Conservation (phyloP, 306 rosid genomes). For the Sphenostylis stenocarpa region DNA sequence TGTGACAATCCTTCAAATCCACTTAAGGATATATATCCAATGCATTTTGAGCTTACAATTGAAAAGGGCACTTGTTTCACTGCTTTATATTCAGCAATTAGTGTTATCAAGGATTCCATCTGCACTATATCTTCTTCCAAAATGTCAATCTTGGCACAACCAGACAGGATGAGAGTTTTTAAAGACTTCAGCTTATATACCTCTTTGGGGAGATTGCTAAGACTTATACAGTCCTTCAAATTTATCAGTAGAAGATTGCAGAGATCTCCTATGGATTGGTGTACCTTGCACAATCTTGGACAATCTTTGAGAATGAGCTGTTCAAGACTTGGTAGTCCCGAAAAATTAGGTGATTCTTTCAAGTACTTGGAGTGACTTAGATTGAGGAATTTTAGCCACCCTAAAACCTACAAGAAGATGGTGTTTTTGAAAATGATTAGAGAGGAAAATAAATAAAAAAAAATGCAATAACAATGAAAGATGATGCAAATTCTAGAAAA, state of each 20-base stretch:
- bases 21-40: constrained; percentile 27
- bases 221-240: constrained; percentile 5
- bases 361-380: constrained; percentile 21
- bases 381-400: constrained; percentile 27
- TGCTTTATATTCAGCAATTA: constrained; percentile 29
- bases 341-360: constrained; percentile 28
- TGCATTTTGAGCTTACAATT: not conserved
- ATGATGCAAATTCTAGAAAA: too few species aligned
- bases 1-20: constrained; percentile 29
- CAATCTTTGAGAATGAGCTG: constrained; percentile 16
- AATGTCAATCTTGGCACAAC: constrained; percentile 30
- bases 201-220: not conserved
- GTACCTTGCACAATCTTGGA: constrained; percentile 15
- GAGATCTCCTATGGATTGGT: constrained; percentile 30
- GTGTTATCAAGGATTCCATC: constrained; percentile 39
- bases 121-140: constrained; percentile 37
- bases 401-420: not conserved
- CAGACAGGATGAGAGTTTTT: constrained; percentile 42
- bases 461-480: too few species aligned
- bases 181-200: constrained; percentile 34
- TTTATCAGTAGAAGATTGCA: not conserved
- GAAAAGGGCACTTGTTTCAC: constrained; percentile 22
- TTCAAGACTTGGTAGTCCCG: constrained; percentile 34
- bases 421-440: not conserved
- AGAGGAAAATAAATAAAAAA: not conserved